A percentile compares a stretch with the other conserved stretches of the same genome.
Conservation (phyloP, 2,329 filamentous ascomycete species). For the Volutella citrinella region DNA sequence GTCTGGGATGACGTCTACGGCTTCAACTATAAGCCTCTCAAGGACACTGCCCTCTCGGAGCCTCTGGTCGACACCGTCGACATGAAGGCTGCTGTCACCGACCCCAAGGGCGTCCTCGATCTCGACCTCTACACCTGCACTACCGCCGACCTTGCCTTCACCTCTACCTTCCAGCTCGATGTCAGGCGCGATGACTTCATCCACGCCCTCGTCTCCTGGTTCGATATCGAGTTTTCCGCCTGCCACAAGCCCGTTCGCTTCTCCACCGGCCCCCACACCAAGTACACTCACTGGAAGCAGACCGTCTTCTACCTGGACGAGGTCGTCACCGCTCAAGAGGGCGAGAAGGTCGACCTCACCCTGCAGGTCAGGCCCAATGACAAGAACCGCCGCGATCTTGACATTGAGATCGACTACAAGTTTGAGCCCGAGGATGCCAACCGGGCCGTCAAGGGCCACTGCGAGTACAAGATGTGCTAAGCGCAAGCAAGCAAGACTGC, state of each 20-base stretch:
- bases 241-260: conserved; percentile 98
- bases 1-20: conserved; percentile 99
- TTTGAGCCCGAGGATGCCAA: conserved; percentile 73
- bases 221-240: conserved; percentile 97
- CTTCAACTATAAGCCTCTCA: conserved; percentile 93
- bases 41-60: conserved; percentile 89
- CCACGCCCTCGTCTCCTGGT: conserved; percentile 96
- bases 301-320: conserved; percentile 97
- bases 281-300: conserved; percentile 99
- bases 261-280: conserved; percentile 95
- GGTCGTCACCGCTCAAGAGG: conserved; percentile 85
- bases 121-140: conserved; percentile 93
- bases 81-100: conserved; percentile 93
- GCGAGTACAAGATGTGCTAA: conserved; percentile 78
- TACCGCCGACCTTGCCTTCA: conserved; percentile 79
- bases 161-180: conserved; percentile 70
- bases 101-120: conserved; percentile 79
- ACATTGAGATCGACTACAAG: conserved; percentile 83
- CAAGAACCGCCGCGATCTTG: conserved; percentile 92
- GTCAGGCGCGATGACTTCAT: conserved; percentile 89
- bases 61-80: conserved; percentile 97
- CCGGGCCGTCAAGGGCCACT: conserved; percentile 65
- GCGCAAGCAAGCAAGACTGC: no score
- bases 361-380: conserved; percentile 84
- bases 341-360: conserved; percentile 72